Base-by-base conservation (phyloP, 805 yeast genomes). In the Millerago galiae region DNA sequence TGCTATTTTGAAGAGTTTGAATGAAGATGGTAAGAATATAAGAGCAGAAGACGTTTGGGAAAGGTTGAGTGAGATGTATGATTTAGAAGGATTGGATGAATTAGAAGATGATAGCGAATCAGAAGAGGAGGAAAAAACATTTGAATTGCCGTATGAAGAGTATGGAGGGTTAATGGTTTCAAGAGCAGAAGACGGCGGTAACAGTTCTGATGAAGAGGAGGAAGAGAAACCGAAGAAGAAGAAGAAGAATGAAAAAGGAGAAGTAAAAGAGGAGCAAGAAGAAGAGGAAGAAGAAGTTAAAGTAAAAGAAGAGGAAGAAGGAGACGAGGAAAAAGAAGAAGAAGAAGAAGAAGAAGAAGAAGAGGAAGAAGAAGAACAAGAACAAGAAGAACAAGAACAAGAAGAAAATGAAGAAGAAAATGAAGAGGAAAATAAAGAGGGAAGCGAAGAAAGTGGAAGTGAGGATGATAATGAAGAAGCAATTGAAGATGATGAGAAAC, bases 71-170 rank as follows among this genome's bases (percentile, higher is more conserved):
- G 61, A 61, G 28, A 60, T 74, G 30, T 86, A 82, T 55, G 71
- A 84, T 51, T 61, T 84, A 39, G 66, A 70, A 7, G 75, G 74
- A 18, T 63, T 82, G 9, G 88, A 82, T 46, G 72, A 67, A 24
- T 48, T 80, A 17, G 88, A 75, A 44, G 65, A 65, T 36, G 59
- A 55, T 5, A 55, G 45, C 14, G 51, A 39, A 15, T 42, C 35
- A 4, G 18, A 31, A 9, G 34, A 31, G 18, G 16, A 31, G 34
- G 13, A 24, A 24, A 37, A 31, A 9, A 6, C 15, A 18, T 34
- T 43, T 34, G 41, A 39, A 21, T 26, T 36, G 43, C 47, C 49
- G 6, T 31, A 14, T 13, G 51, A 42, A n/a, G 42, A 31, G 38
- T 49, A 34, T 28, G 43, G 43, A n/a, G 43, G 13, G 6, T 16